Evolutionary conservation across 805 yeast genomes (phyloP), one percentile per base, ranked within the genome.

Genomic region (Hanseniaspora nectarophila): DNA sequence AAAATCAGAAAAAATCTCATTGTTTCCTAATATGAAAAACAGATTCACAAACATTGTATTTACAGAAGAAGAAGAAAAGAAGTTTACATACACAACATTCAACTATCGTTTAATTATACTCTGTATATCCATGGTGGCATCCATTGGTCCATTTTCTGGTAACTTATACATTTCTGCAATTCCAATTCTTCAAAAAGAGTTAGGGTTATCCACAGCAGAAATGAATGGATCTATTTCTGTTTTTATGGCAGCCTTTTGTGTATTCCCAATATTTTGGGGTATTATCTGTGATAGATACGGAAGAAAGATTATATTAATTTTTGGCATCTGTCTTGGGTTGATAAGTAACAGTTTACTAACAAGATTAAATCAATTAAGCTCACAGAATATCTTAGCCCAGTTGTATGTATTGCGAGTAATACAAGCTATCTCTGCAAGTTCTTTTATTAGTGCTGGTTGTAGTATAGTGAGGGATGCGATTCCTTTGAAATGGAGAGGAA

Each of bases 381-480:
- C 21, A 8, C 70, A 81, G 5, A 84, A 83, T 33, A 79, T 81
- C 29, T 82, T 82, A 0, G 82, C 90, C 0, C 71, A 85, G 1
- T 75, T 48, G 20, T 48, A 82, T 33, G 74, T 87, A 4, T 69
- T 86, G 2, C 70, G 78, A 54, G 64, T 82, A 3, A 81, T 89
- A 2, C 87, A 83, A 59, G 90, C 88, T 1, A 71, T 88, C 60
- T 94, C 95, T 34, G 95, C 92, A 0, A 77, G 86, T 55, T 82
- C 90, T 2, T 95, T 88, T 0, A 94, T 88, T 63, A 78, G 94
- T 18, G 82, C 86, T 28, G 96, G 96, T 1, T 95, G 95, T 0
- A 96, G 95, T 2, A 85, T 95, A 0, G 80, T 88, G 18, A 78
- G 86, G 28, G 97, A 88, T 63, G 64, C 88, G 31, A 81, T 74